Conservation (phyloP, 371 early-diverging fungal species). For the Mortierella sp. region DNA sequence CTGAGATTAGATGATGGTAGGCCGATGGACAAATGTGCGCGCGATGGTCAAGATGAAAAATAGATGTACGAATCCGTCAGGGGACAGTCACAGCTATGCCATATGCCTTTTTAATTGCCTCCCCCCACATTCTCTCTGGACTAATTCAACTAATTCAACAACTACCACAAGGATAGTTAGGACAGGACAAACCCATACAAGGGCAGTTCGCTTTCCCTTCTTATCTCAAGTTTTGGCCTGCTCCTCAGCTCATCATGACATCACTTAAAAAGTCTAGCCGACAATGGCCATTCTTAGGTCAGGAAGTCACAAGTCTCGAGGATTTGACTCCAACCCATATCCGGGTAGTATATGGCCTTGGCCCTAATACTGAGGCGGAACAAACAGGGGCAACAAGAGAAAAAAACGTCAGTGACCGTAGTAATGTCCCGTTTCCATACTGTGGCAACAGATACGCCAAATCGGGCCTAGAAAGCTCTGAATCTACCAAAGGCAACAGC, state of each 20-base stretch:
- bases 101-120: too few relatives aligned
- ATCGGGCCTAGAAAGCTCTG: neutral
- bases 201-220: neutral
- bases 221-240: neutral
- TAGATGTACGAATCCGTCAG: neutral
- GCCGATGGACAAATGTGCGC: neutral
- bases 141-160: too few relatives aligned
- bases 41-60: constrained; percentile 1
- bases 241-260: constrained; percentile 16
- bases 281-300: constrained; percentile 44
- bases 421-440: constrained; percentile 19
- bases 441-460: constrained; percentile 24
- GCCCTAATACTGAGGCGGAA: neutral
- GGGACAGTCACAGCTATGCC: neutral
- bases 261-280: constrained; percentile 26
- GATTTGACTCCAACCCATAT: constrained; percentile 36
- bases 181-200: too few relatives aligned
- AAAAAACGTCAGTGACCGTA: neutral
- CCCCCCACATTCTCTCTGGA: too few relatives aligned
- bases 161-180: neutral
- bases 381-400: neutral
- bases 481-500: neutral
- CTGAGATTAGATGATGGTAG: neutral
- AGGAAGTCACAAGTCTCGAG: constrained; percentile 20
- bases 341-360: constrained; percentile 32